Evolutionary conservation across 257 asterid species (phyloP).

Genomic region (Echites panduratus): DNA sequence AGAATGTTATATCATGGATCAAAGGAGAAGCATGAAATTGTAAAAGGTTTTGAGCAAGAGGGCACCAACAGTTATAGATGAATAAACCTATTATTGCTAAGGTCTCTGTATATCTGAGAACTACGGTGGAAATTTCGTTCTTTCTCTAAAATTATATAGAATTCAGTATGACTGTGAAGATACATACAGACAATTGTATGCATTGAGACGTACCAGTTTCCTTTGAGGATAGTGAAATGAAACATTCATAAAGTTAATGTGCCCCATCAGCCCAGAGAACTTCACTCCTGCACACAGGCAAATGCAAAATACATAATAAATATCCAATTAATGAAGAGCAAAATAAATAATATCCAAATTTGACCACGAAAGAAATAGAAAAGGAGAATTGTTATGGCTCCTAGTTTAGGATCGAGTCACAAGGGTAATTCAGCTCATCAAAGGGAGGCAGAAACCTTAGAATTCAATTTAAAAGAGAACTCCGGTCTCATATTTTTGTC

Average conservation of each 20-base stretch:
- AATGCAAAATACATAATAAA: neutral
- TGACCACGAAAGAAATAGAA: neutral
- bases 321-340: neutral
- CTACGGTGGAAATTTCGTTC: neutral
- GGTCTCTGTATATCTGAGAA: neutral
- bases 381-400: no score
- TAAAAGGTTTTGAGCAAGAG: neutral
- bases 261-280: constrained; percentile 43
- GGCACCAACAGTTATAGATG: neutral
- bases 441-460: no score
- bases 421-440: no score
- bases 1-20: neutral
- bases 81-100: neutral
- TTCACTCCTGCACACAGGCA: neutral
- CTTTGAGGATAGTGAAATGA: constrained; percentile 76
- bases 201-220: constrained; percentile 34
- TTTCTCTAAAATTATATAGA: neutral
- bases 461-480: no score
- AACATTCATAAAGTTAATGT: constrained; percentile 59
- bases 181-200: constrained; percentile 15
- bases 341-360: neutral
- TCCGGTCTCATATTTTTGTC: no score
- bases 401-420: no score
- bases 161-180: neutral
- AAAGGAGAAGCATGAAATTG: neutral